Evolutionary conservation across 495 filamentous ascomycete genomes (phyloP).

Genomic region (Aspergillus sclerotiicarbonarius): DNA sequence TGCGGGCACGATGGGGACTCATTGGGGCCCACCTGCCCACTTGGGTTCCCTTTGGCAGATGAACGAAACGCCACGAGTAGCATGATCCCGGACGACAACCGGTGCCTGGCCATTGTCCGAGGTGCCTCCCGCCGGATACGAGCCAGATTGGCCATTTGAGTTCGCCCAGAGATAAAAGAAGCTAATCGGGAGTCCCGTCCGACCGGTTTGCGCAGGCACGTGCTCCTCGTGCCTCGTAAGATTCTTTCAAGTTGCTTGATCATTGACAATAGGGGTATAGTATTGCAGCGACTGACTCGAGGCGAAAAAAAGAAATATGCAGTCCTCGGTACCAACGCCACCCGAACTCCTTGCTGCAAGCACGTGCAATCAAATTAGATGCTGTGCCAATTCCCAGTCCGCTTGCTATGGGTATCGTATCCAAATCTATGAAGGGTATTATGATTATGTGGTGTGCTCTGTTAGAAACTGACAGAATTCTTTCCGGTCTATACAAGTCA

Average conservation of each 20-base stretch:
- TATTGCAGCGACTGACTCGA: not conserved
- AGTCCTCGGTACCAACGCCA: not conserved
- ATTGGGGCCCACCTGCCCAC: not conserved
- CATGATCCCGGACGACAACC: not conserved
- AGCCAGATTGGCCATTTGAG: not conserved
- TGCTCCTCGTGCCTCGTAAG: not conserved
- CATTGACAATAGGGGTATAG: not conserved
- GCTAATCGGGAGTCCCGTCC: not conserved
- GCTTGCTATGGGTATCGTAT: not conserved
- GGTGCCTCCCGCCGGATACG: not conserved
- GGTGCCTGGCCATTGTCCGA: not conserved
- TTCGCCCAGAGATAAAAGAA: not conserved
- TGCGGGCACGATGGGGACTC: conserved; percentile 2
- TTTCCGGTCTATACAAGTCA: conserved; percentile 29
- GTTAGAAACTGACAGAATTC: conserved; percentile 17
- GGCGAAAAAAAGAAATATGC: not conserved
- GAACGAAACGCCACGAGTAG: not conserved
- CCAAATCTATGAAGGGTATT: not conserved
- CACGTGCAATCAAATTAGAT: not conserved
- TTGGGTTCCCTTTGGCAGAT: not conserved
- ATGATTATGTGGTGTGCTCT: conserved; percentile 4
- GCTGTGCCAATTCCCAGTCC: not conserved
- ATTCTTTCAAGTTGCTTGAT: not conserved
- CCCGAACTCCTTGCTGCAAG: not conserved
- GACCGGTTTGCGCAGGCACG: not conserved